Base-by-base conservation (phyloP, 345 rosid species). In the Sisymbrium irio region DNA sequence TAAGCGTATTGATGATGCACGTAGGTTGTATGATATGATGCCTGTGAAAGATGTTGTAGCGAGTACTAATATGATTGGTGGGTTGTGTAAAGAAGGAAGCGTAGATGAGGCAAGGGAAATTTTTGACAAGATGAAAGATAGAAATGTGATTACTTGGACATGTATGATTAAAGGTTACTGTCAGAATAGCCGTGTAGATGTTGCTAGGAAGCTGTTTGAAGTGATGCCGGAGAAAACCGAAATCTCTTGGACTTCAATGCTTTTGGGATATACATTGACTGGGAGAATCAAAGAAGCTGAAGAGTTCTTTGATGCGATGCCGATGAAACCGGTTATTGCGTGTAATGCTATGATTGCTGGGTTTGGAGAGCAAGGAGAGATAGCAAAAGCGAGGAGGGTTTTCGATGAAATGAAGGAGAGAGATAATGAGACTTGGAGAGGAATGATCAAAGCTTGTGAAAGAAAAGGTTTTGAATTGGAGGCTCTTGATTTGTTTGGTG, bases 141-240 rank as follows among this genome's bases (percentile, higher is more conserved):
- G 85, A 76, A 92, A 92, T 78, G 88, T 90, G 58, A 45, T 88
- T 82, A 83, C 95, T 71, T 90, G 96, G 96, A 92, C 94, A 6
- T 54, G 84, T 5, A 86, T 92, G 91, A 80, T 89, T 63, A 83
- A 86, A 6, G 95, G 98, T 13, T 90, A 88, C 51, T 77, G 78
- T 27, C 87, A 85, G 77, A 87, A 85, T 71, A 66, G 78, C n/a
- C 80, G 72, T 2, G 95, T 90, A 37, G 91, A 92, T 81, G 51
- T 85, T 72, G 96, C 88, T 55, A 82, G 96, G 82, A 90, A 92
- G 85, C 83, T 92, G 50, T 90, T 92, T 67, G 96, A 88, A 76
- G 95, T 90, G 61, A 88, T 88, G 91, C 89, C 96, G 0, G 87
- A 80, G 76, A 92, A 85, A 79, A 90, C 87, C 61, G 92, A 92